A percentile compares a stretch with the other conserved stretches of the same genome.
Evolutionary conservation across 805 yeast genomes (phyloP).

Genomic region (Saccharomyces paradoxus): DNA sequence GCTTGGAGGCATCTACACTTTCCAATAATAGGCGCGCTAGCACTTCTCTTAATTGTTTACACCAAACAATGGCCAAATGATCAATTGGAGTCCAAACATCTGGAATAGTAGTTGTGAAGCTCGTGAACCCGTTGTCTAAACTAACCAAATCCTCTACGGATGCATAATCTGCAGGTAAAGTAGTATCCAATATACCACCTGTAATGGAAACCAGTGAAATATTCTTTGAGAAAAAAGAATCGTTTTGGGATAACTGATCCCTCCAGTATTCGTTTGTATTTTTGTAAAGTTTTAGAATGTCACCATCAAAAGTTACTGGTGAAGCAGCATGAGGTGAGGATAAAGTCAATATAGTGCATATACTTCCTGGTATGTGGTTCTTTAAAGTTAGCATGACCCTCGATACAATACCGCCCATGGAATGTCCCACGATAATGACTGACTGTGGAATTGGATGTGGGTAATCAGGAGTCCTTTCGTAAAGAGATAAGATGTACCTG

Average conservation of each 20-base stretch:
- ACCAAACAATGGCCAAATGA: conserved; percentile 95
- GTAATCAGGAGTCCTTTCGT: conserved; percentile 29
- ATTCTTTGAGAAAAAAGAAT: conserved; percentile 30
- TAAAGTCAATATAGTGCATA: conserved; percentile 76
- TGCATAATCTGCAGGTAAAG: conserved; percentile 87
- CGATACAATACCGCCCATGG: conserved; percentile 97
- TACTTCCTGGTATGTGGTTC: conserved; percentile 61
- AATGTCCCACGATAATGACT: conserved; percentile 78
- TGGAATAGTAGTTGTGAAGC: conserved; percentile 79
- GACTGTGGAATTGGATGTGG: conserved; percentile 45
- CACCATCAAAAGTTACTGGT: conserved; percentile 91
- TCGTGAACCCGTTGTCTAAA: conserved; percentile 66
- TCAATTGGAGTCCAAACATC: conserved; percentile 90
- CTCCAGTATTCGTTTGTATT: conserved; percentile 77
- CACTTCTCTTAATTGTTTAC: conserved; percentile 70
- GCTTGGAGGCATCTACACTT: conserved; percentile 42
- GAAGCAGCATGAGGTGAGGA: conserved; percentile 91
- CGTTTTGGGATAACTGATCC: conserved; percentile 38
- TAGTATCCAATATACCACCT: conserved; percentile 73
- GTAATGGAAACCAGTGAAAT: conserved; percentile 77
- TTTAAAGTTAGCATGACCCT: conserved; percentile 74
- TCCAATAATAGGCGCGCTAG: conserved; percentile 54
- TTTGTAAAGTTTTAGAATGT: conserved; percentile 64
- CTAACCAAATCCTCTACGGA: conserved; percentile 67
- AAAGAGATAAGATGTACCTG: conserved; percentile 61